phyloP scores from a whole-genome alignment of 2,329 filamentous ascomycete species.

The Cryphonectria parasitica region DNA sequence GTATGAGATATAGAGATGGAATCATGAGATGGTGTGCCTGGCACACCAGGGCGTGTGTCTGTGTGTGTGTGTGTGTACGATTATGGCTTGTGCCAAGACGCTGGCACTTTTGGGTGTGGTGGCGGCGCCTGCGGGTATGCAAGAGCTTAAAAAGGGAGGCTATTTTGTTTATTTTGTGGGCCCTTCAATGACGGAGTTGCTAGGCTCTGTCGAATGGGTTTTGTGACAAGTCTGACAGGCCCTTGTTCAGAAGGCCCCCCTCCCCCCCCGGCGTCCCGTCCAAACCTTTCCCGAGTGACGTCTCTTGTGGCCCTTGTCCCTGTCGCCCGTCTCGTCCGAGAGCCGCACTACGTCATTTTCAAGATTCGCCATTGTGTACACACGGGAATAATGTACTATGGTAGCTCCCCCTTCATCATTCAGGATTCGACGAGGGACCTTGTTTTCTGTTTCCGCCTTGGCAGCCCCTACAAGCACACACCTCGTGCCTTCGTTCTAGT shows the following conservation, averaged over 20 bases:
- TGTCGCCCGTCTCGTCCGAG: neutral
- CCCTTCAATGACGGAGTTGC: neutral
- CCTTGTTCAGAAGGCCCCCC: neutral
- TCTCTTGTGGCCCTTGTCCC: neutral
- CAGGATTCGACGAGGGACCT: neutral
- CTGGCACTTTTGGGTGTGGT: neutral
- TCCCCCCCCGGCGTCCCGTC: no score
- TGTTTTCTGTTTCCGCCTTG: neutral
- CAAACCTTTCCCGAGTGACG: neutral
- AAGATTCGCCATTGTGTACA: neutral
- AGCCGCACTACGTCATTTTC: neutral
- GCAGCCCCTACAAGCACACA: neutral
- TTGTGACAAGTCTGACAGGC: neutral
- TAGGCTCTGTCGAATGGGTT: no score
- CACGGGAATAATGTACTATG: no score
- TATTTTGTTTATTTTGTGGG: neutral
- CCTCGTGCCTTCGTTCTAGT: neutral
- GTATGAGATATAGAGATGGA: neutral
- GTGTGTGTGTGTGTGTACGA: no score
- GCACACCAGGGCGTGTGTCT: no score
- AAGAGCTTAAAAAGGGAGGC: neutral
- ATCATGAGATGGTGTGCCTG: no score
- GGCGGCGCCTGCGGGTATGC: neutral
- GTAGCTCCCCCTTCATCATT: neutral
- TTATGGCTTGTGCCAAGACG: neutral